These are phyloP conservation scores for Pseudopyrenochaeta lycopersici DNA, from an alignment of 2,329 filamentous ascomycete species.

Conservation along the genomic window DNA sequence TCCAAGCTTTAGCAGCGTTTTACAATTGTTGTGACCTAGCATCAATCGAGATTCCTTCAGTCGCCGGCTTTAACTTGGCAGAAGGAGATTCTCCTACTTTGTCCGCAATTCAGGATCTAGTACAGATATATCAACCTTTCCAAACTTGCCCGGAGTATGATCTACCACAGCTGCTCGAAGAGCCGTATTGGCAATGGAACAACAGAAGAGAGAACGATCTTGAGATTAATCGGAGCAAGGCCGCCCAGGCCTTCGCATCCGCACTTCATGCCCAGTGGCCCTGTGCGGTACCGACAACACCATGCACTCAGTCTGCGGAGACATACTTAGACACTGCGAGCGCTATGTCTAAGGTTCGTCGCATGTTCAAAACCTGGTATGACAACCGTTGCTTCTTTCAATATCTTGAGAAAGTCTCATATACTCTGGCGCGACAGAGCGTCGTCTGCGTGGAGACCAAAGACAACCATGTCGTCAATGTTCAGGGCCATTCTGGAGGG, in stretches of 20 bases:
- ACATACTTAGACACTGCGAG: constrained; percentile 20
- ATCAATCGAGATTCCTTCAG: constrained; percentile 14
- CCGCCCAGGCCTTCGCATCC: not conserved
- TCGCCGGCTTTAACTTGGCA: constrained; percentile 3
- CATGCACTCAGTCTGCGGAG: not conserved
- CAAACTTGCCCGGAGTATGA: not conserved
- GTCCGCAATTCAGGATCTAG: not conserved
- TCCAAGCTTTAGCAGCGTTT: constrained; percentile 35
- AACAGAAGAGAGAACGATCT: not conserved
- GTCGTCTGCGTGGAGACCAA: not conserved
- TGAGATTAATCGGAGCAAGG: not conserved
- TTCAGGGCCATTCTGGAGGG: no score
- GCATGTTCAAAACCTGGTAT: constrained; percentile 35
- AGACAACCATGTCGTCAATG: no score
- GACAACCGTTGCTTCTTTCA: constrained; percentile 51
- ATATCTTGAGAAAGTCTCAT: constrained; percentile 31
- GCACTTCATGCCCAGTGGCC: not conserved
- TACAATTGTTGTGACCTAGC: constrained; percentile 15
- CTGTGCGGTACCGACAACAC: not conserved
- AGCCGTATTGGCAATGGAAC: not conserved
- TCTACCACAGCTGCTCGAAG: not conserved
- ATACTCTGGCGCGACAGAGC: constrained; percentile 13
- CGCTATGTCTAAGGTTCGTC: constrained; percentile 25
- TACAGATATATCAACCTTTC: not conserved
- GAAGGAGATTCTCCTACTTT: constrained; percentile 12